phyloP scores from a whole-genome alignment of 768 basidiomycete genomes.

The Mycena vitilis region DNA sequence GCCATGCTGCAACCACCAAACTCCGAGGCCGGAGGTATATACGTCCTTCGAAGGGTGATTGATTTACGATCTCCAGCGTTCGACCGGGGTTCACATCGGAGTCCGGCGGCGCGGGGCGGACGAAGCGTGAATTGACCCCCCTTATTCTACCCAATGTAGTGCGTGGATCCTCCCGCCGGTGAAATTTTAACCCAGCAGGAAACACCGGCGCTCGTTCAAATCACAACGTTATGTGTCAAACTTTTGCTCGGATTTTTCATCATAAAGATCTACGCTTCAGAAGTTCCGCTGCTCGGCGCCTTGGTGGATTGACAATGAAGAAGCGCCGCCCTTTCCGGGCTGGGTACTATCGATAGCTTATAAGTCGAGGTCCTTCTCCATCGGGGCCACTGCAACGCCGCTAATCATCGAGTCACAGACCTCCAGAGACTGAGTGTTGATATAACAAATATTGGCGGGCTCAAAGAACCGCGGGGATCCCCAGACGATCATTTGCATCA shows the following conservation, averaged over 20 bases:
- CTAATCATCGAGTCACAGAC: neutral
- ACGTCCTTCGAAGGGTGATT: neutral
- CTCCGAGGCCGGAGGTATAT: slow-evolving; percentile 6
- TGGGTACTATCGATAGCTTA: neutral
- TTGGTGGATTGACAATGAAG: neutral
- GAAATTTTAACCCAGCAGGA: neutral
- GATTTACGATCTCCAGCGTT: slow-evolving; percentile 17
- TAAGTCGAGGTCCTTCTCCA: slow-evolving; percentile 14
- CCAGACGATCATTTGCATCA: slow-evolving; percentile 11
- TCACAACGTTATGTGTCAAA: neutral
- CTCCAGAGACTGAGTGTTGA: slow-evolving; percentile 11
- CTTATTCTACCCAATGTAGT: slow-evolving; percentile 1
- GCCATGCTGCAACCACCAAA: slow-evolving; percentile 2
- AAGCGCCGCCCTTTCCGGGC: slow-evolving; percentile 22
- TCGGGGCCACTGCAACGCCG: slow-evolving; percentile 9
- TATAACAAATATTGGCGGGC: neutral
- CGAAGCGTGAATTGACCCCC: neutral
- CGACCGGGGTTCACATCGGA: slow-evolving; percentile 13
- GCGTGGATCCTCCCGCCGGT: neutral
- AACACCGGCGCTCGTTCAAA: neutral
- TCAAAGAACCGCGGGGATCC: too few species aligned
- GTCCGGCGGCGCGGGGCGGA: neutral
- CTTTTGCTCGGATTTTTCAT: slow-evolving; percentile 1
- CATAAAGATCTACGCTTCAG: slow-evolving; percentile 7
- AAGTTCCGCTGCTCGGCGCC: neutral